Base-by-base conservation (phyloP, 352 stramenopile species). In the Globisporangium orthogonon region DNA sequence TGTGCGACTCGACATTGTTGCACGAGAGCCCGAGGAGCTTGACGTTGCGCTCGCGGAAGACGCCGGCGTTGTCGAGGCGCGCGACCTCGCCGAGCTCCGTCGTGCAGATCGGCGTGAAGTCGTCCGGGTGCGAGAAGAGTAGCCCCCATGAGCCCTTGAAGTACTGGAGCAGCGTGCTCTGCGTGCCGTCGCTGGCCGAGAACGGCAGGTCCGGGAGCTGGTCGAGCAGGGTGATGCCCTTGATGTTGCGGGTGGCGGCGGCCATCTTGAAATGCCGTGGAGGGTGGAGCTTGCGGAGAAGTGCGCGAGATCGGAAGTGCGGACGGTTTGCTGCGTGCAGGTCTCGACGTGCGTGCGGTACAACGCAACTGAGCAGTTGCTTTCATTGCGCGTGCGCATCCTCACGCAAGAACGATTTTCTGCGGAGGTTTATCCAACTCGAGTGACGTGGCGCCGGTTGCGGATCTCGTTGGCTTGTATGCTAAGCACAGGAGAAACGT, bases 71-170 rank as follows among this genome's bases (percentile, higher is more conserved):
- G 95, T 97, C 52, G 60, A 71, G 28, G 69, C 71, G 57, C 82
- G 87, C 40, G 63, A 82, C 47, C 94, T 98, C 57, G 87, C 85
- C 39, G 92, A 98, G 67, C 50, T 62, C 41, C 70, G 40, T 97
- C 17, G 89, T 97, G 67, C 89, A 97, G 49, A 97, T 90, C 10
- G 90, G 90, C 40, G 88, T 97, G 65, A 95, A 97, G 66, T 97
- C 88, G 50, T 85, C 83, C 17, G 88, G 89, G 64, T 97, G 88
- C 54, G 66, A 89, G 65, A 93, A 94, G 17, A 96, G 60, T 43
- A 88, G 44, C 0, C 67, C 76, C 80, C 78, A 89, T 4, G 65
- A 74, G 53, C 67, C 74, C 14, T 71, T 66, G 40, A 93, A 76
- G 70, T 90, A 90, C 30, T 67, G 56, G 56, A 57, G 17, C 49